These are phyloP conservation scores for Cyberlindnera sargentensis DNA, from an alignment of 805 yeast species.

Conservation along the genomic window DNA sequence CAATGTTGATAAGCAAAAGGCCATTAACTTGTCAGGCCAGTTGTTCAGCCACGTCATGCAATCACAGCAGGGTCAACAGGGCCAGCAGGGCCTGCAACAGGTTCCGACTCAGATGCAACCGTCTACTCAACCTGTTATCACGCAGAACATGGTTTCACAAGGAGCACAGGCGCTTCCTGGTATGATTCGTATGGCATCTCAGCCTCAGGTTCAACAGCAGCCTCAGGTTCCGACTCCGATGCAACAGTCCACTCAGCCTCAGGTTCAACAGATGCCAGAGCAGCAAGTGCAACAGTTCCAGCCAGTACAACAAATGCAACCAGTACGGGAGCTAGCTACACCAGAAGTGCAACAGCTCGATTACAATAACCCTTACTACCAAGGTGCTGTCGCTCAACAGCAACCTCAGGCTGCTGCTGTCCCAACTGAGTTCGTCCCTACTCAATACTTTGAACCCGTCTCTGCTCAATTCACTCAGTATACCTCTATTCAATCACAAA, in stretches of 20 bases:
- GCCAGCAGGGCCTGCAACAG: not conserved
- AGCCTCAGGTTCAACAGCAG: not conserved
- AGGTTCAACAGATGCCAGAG: slow-evolving; percentile 2
- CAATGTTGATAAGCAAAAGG: slow-evolving; percentile 12
- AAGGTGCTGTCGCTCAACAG: slow-evolving; percentile 1
- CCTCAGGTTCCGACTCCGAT: not conserved
- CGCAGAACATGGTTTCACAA: not conserved
- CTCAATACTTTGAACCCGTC: too few relatives aligned
- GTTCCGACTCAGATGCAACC: not conserved
- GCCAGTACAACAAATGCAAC: slow-evolving; percentile 2
- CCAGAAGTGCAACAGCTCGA: slow-evolving; percentile 4
- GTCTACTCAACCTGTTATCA: not conserved
- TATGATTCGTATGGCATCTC: not conserved
- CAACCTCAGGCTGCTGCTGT: not conserved
- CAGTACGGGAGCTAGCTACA: not conserved
- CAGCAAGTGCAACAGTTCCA: slow-evolving; percentile 1
- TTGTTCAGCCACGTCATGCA: slow-evolving; percentile 6
- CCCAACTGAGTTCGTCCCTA: not conserved
- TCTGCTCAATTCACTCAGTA: too few relatives aligned
- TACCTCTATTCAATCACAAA: not conserved
- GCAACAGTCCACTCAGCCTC: slow-evolving; percentile 4
- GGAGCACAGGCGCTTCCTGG: not conserved
- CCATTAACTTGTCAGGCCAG: slow-evolving; percentile 9
- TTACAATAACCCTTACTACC: slow-evolving; percentile 16
- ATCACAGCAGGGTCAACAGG: not conserved